Base-by-base conservation (phyloP, 2,329 filamentous ascomycete species). In the Periconia digitata region DNA sequence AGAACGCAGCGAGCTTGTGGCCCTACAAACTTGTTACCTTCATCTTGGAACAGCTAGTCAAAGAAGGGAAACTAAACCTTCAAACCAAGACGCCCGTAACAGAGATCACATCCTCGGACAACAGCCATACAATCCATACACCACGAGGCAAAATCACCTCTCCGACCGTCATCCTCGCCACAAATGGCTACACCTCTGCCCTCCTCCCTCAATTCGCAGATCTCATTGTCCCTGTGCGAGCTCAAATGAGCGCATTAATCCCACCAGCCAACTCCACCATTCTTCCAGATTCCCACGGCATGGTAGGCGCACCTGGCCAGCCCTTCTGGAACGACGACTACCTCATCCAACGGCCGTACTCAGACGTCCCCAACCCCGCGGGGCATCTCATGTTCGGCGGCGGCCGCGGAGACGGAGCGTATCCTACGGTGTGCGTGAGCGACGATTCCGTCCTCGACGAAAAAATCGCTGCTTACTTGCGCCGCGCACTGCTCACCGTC, bases 1-100 rank as follows among this genome's bases (percentile, higher is more conserved):
- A 75, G 35, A 74, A 82, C 36, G 88, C 89, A 0, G 87, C 85
- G 0, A 84, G 83, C 57, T 66, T 90, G 39, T 92, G 87, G 87
- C 90, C 90, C 0, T 95, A 95, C 70, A 95, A 94, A 72, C 80
- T 95, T 16, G 85, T 95, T 2, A 76, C 84, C 1, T 86, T 84
- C 71, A 77, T 92, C 0, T 73, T 95, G 1, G 83, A 89, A 63
- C 69, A 74, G 8, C 77, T 89, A 0, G 60, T 80, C 7, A 70
- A 75, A 16, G 67, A 69, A 1, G 71, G 65, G 2, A 66, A 63
- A 8, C 84, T 91, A 62, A 91, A 91, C 60, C 75, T 92, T 21
- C 88, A 92, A 70, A 91, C 87, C 6, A 83, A 80, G 49, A 92
- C 88, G 15, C 82, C 87, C 0, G 87, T 84, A 1, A 63, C 64